These are phyloP conservation scores for Talaromyces albobiverticillius DNA, from an alignment of 2,329 filamentous ascomycete genomes.

Conservation along the genomic window DNA sequence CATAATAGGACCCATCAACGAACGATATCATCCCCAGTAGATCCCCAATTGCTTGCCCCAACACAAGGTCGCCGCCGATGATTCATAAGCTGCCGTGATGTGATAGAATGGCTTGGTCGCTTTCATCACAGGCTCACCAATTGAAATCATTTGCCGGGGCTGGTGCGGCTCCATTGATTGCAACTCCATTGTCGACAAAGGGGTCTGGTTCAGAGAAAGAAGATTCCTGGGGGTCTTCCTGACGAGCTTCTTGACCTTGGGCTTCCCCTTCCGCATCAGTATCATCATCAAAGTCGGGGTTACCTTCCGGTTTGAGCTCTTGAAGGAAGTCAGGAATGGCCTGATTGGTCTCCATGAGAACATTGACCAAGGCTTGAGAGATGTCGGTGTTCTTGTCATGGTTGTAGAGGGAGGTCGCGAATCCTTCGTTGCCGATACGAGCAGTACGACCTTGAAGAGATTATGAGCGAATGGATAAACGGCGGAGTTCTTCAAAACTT, in stretches of 20 bases:
- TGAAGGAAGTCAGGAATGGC: conserved; percentile 78
- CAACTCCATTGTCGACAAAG: no score
- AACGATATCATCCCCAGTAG: neutral
- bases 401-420: conserved; percentile 87
- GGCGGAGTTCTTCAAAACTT: no score
- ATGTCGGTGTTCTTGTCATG: conserved; percentile 69
- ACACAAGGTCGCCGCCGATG: neutral
- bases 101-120: neutral
- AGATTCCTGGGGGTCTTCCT: neutral
- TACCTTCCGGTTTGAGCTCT: conserved; percentile 47
- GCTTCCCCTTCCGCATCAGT: conserved; percentile 27
- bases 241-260: neutral
- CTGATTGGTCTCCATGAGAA: conserved; percentile 76
- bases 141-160: neutral
- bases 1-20: neutral
- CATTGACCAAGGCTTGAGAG: conserved; percentile 71
- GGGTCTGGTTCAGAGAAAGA: neutral
- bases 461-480: no score
- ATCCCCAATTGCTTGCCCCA: neutral
- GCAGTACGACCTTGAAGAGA: conserved; percentile 71
- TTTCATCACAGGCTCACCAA: neutral
- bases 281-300: conserved; percentile 52
- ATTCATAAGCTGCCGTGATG: neutral
- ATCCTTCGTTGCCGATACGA: conserved; percentile 81
- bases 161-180: neutral